Evolutionary conservation across 2,329 filamentous ascomycete species (phyloP), one percentile per base, ranked within the genome.

Genomic region (Scedosporium boydii): DNA sequence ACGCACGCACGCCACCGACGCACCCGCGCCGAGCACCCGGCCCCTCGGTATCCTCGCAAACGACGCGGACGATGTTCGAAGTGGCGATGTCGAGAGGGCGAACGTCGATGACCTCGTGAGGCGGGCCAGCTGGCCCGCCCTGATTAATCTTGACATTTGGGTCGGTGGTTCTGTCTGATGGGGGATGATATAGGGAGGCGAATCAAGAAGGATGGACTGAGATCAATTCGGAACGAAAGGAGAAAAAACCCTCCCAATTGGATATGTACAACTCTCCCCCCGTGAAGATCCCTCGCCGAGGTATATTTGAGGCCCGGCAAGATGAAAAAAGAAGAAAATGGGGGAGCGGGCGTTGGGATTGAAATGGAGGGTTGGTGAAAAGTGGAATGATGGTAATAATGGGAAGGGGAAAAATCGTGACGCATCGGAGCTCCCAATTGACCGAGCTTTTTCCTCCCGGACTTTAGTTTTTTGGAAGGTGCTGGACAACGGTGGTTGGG

Each of bases 91-190:
- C 48, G 48, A 42, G n/a, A 26, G 14, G 74, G 65, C 81, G 75
- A 69, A 77, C 75, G 70, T 81, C 80, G 80, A 80, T 67, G 81
- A 76, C 73, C 82, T 82, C 64, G 84, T 82, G 70, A 85, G 79
- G 73, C 83, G 82, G 76, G 84, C 83, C 72, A 89, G 76, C 73
- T 84, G 82, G 78, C 84, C 83, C 73, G 87, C 82, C 73, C 86
- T 83, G 68, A 89, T 77, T 70, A 87, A 78, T 70, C 84, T 83
- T 73, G 85, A 86, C 87, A 89, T 89, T 75, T 73, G 14, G 23
- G 9, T 38, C 55, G 55, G 55, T 34, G 51, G 12, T 55, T 55
- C 21, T 16, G 26, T 6, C 7, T 14, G 26, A 38, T 58, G 29
- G 18, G n/a, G 51, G 16, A 55, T 46, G 58, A 27, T 29, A 59